Evolutionary conservation across 75 land plant genomes (phyloP).

Genomic region (Adiantum capillusveneris): DNA sequence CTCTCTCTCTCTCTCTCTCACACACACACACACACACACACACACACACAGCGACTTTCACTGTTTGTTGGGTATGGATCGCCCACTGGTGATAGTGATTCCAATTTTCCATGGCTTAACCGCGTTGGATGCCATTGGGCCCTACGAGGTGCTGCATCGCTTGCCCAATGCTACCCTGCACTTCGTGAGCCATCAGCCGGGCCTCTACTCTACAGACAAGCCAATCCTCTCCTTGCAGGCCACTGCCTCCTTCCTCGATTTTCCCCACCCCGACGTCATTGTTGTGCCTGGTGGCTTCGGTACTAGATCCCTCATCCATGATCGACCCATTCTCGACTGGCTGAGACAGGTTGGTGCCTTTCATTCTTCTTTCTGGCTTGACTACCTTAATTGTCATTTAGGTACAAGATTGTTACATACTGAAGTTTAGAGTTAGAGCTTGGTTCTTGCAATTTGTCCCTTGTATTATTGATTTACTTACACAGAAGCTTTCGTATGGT

Average conservation of each 20-base stretch:
- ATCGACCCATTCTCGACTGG: constrained; percentile 27
- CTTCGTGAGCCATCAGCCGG: constrained; percentile 26
- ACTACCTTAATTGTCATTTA: too few relatives aligned
- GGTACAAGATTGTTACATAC: too few relatives aligned
- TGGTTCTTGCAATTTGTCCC: too few relatives aligned
- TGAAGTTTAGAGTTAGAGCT: too few relatives aligned
- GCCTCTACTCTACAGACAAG: constrained; percentile 15
- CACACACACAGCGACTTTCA: too few relatives aligned
- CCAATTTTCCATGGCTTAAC: constrained; percentile 27
- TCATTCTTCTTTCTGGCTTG: neutral
- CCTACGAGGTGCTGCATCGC: constrained; percentile 21
- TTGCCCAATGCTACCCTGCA: constrained; percentile 18
- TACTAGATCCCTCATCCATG: constrained; percentile 18
- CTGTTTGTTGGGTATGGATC: too few relatives aligned
- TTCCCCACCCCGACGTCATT: constrained; percentile 23
- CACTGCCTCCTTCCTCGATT: constrained; percentile 24
- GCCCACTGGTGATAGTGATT: constrained; percentile 20
- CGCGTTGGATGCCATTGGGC: constrained; percentile 25
- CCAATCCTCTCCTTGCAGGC: constrained; percentile 24
- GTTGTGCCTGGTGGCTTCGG: constrained; percentile 30
- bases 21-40: too few relatives aligned
- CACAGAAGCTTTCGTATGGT: too few relatives aligned
- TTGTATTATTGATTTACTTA: too few relatives aligned
- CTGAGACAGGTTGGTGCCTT: constrained; percentile 17
- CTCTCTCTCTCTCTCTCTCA: too few relatives aligned